phyloP scores from a whole-genome alignment of 2,329 filamentous ascomycete genomes.

The Exophiala sideris region DNA sequence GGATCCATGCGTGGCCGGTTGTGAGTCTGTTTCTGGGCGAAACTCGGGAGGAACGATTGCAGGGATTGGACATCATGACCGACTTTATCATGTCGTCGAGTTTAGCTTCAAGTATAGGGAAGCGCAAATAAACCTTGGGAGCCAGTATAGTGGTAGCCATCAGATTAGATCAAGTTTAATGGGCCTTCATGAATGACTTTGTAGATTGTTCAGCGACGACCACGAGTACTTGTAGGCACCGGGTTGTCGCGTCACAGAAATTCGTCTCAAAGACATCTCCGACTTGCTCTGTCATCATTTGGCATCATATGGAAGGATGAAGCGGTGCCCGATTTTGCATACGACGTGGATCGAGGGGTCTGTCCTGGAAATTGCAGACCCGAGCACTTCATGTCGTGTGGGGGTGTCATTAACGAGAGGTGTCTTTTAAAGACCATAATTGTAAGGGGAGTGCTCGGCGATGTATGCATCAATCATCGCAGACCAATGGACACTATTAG shows the following conservation, averaged over 20 bases:
- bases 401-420: no score
- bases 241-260: constrained; percentile 13
- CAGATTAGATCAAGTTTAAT: constrained; percentile 64
- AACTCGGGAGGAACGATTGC: constrained; percentile 43
- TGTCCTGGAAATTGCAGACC: no score
- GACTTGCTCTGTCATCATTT: constrained; percentile 37
- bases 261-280: constrained; percentile 16
- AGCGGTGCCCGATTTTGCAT: background rate
- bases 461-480: no score
- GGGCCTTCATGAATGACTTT: constrained; percentile 41
- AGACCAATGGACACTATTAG: no score
- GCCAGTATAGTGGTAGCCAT: constrained; percentile 30
- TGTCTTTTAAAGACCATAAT: no score
- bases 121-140: background rate
- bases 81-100: constrained; percentile 24
- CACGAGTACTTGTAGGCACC: constrained; percentile 11
- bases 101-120: constrained; percentile 14
- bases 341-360: background rate
- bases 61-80: constrained; percentile 40
- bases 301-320: constrained; percentile 9
- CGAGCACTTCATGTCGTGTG: no score
- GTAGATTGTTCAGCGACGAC: constrained; percentile 9
- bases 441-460: no score
- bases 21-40: constrained; percentile 58
- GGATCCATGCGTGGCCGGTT: constrained; percentile 81